These are phyloP conservation scores for Aureoboletus auriporus DNA, from an alignment of 768 basidiomycete genomes.

Conservation along the genomic window DNA sequence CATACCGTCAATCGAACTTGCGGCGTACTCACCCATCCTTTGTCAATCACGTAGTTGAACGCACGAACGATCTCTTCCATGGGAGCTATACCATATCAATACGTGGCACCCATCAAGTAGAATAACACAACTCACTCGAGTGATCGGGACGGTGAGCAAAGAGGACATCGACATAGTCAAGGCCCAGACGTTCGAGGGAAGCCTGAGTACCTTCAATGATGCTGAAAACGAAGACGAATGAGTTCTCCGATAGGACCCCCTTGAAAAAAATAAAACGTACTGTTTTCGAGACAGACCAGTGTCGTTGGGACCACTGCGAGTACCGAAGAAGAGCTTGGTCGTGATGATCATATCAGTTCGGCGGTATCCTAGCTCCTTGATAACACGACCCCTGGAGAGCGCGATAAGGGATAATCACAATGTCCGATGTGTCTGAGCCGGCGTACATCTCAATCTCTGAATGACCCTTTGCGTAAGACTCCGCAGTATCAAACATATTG, in stretches of 20 bases:
- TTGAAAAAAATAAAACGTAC: slow-evolving; percentile 9
- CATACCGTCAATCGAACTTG: not conserved
- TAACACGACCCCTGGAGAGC: slow-evolving; percentile 42
- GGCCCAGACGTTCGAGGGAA: slow-evolving; percentile 45
- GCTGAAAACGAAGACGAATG: slow-evolving; percentile 18
- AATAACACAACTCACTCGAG: slow-evolving; percentile 21
- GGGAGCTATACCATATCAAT: slow-evolving; percentile 27
- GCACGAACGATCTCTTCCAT: slow-evolving; percentile 57
- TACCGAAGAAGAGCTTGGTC: slow-evolving; percentile 59
- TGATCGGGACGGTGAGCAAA: slow-evolving; percentile 49
- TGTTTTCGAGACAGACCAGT: slow-evolving; percentile 33
- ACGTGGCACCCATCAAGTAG: not conserved
- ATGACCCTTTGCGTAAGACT: slow-evolving; percentile 42
- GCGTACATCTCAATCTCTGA: slow-evolving; percentile 53
- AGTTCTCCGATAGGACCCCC: not conserved
- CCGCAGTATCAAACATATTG: slow-evolving; percentile 49
- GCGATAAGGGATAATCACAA: not conserved
- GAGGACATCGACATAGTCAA: slow-evolving; percentile 51
- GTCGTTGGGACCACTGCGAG: slow-evolving; percentile 42
- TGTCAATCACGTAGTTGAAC: slow-evolving; percentile 51
- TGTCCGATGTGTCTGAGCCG: not conserved
- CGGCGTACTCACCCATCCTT: slow-evolving; percentile 36
- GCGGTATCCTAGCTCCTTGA: slow-evolving; percentile 50
- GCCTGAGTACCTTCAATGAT: slow-evolving; percentile 54
- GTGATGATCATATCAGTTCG: slow-evolving; percentile 49